Base-by-base conservation (phyloP, 2,329 filamentous ascomycete genomes). In the Curvularia lunata region DNA sequence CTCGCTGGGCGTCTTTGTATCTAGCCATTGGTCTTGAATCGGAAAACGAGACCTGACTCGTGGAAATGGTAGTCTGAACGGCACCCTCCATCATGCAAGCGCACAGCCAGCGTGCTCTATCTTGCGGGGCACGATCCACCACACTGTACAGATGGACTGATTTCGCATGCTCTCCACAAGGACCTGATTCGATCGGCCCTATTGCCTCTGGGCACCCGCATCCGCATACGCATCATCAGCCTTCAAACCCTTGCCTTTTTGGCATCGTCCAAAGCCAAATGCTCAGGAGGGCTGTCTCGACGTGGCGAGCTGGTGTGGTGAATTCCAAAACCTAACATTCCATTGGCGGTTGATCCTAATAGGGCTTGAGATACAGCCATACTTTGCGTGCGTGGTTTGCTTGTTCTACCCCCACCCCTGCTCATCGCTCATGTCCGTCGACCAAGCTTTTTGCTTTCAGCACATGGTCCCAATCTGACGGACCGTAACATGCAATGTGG, bases 391-490 rank as follows among this genome's bases (percentile, higher is more conserved):
- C 52, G 54, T 45, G 38, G 52, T 38, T 48, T 54, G 37, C 28
- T 23, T 38, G 23, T 56, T 56, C 48, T 49, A n/a, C n/a, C 34
- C 38, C 49, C 40, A 16, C 18, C 48, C 40, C 47, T 54, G 52
- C 52, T 52, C 55, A 59, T 63, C 68, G 66, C 67, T 62, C 46
- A 73, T 65, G 54, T 70, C 67, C 66, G 63, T 59, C 32, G 42
- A 53, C 63, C 63, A 61, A 65, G 54, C 56, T 54, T 65, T 46
- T 58, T 49, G 65, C 65, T 37, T 59, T 46, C 23, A 48, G 48
- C 32, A 25, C 41, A 53, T 42, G 47, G 52, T 40, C 41, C 48
- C 47, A 18, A 48, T n/a, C 37, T 37, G 54, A 53, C 30, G 38
- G 55, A 43, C 58, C 50, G 51, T 56, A 48, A 46, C 43, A 48